Conservation (phyloP, 352 stramenopile species). For the Globisporangium canariense region DNA sequence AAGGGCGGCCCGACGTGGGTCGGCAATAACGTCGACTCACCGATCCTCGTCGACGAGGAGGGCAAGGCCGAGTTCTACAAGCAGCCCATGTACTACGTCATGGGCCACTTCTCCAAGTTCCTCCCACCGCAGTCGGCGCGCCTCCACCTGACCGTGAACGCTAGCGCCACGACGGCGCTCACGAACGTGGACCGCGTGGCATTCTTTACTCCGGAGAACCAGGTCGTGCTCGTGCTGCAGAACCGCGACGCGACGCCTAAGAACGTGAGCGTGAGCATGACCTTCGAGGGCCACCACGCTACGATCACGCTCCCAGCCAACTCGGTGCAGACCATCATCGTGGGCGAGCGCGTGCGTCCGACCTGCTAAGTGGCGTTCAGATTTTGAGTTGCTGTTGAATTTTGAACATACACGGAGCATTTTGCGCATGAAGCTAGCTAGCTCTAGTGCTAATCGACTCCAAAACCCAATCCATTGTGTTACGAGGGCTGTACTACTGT, state of each 20-base stretch:
- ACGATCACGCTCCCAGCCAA: slow-evolving; percentile 38
- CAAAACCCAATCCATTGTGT: too few species aligned
- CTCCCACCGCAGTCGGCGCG: slow-evolving; percentile 46
- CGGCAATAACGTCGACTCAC: slow-evolving; percentile 61
- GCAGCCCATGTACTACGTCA: slow-evolving; percentile 80
- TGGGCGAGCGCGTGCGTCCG: slow-evolving; percentile 25
- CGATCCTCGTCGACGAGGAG: slow-evolving; percentile 66
- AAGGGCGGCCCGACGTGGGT: slow-evolving; percentile 73
- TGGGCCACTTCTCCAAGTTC: slow-evolving; percentile 78
- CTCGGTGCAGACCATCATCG: slow-evolving; percentile 47
- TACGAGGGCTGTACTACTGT: too few species aligned
- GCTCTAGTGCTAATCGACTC: too few species aligned
- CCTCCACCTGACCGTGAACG: slow-evolving; percentile 29
- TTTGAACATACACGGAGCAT: too few species aligned
- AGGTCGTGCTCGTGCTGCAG: slow-evolving; percentile 44
- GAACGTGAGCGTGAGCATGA: slow-evolving; percentile 33
- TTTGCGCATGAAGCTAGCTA: too few species aligned
- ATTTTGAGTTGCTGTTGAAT: too few species aligned
- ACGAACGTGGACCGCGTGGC: slow-evolving; percentile 43
- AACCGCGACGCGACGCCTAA: slow-evolving; percentile 45
- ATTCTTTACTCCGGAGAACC: slow-evolving; percentile 44
- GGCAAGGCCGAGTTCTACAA: slow-evolving; percentile 68
- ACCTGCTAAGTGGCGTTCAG: slow-evolving; percentile 10
- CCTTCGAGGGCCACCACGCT: slow-evolving; percentile 30
- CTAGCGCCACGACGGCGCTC: slow-evolving; percentile 26